Base-by-base conservation (phyloP, 306 rosid genomes). In the Ceratonia siliqua region DNA sequence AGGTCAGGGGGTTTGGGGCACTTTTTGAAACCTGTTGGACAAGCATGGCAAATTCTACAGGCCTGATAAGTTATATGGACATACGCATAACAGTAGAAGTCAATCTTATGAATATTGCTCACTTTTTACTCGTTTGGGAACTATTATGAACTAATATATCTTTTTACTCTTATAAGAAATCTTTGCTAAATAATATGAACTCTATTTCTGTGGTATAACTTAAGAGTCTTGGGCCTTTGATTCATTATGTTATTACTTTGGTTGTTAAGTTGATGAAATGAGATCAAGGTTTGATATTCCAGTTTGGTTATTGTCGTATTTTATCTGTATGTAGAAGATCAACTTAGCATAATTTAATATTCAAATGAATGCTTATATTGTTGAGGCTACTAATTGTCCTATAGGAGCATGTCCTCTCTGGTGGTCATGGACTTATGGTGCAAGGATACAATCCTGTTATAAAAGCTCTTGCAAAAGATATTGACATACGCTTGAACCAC, bases 401-500 rank as follows among this genome's bases (percentile, higher is more conserved):
- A 45, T 78, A 89, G 92, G 96, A 90, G 81, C 84, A 90, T 48
- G 89, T 90, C 48, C 96, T 90, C 53, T 67, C 92, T 39, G 96
- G 96, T 55, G 96, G 96, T 77, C 96, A 90, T 62, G 96, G 96
- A 72, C 91, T 90, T 74, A 90, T 90, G 96, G 91, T 90, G 80
- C 87, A 84, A 77, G 96, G 96, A 27, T 88, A 88, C 74, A 85
- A 79, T 73, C 92, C 96, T 41, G 74, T 90, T 67, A 88, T 90
- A 84, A 82, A 88, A 48, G 59, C 85, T 82, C 92, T 90, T 64
- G 90, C 92, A 74, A 84, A 90, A 68, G 89, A 86, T 81, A 75
- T 90, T 33, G 91, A 88, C 52, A 74, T 88, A 68, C 84, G 79
- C 46, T 78, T 90, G 85, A 86, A 83, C 76, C 91, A 90, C 82